Conservation (phyloP, 371 early-diverging fungal genomes). For the Entomophthora muscae region DNA sequence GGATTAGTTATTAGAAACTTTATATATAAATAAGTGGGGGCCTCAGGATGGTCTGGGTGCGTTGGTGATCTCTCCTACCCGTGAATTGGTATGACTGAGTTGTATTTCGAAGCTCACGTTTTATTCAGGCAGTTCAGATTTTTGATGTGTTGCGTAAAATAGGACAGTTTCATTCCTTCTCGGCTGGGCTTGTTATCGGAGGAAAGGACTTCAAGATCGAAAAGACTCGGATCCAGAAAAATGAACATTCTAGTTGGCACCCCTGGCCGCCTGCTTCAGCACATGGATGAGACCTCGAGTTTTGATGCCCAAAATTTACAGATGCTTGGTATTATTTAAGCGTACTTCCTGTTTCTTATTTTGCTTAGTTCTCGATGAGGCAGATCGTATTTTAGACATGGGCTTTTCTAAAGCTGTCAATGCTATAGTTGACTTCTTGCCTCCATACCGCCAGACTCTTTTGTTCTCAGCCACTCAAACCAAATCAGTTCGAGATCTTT, state of each 20-base stretch:
- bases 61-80: slow-evolving; percentile 93
- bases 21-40: slow-evolving; percentile 72
- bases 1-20: slow-evolving; percentile 25
- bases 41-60: slow-evolving; percentile 75
- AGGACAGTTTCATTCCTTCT: slow-evolving; percentile 67
- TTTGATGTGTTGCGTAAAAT: slow-evolving; percentile 82
- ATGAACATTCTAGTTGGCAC: slow-evolving; percentile 96
- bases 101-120: neutral
- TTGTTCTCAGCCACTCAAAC: slow-evolving; percentile 96
- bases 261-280: slow-evolving; percentile 94
- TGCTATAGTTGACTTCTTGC: slow-evolving; percentile 84
- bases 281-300: slow-evolving; percentile 89
- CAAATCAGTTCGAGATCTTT: slow-evolving; percentile 81
- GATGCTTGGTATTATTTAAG: slow-evolving; percentile 32
- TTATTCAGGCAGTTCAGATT: slow-evolving; percentile 32
- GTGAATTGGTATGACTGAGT: slow-evolving; percentile 53
- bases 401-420: slow-evolving; percentile 91
- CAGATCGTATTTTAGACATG: slow-evolving; percentile 87
- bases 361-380: slow-evolving; percentile 83
- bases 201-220: slow-evolving; percentile 85
- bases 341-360: neutral
- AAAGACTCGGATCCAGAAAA: slow-evolving; percentile 55
- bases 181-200: slow-evolving; percentile 94
- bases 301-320: slow-evolving; percentile 74
- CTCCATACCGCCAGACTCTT: slow-evolving; percentile 72